phyloP scores from a whole-genome alignment of 768 basidiomycete species.

The Hygrophorus russula region DNA sequence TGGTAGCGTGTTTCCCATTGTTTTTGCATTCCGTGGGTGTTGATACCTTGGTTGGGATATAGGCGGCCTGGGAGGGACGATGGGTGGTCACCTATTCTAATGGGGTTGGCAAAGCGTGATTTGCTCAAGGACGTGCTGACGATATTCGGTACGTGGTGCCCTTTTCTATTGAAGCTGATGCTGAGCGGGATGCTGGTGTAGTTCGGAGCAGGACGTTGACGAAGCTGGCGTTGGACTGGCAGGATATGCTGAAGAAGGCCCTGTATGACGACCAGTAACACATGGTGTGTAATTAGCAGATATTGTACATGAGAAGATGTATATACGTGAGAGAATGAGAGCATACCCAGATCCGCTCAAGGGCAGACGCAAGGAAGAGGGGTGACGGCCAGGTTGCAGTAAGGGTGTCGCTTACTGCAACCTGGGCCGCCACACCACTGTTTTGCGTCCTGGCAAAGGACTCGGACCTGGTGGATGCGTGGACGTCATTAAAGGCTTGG shows the following conservation, averaged over 20 bases:
- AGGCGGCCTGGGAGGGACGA: conserved; percentile 63
- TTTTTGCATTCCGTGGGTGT: conserved; percentile 3
- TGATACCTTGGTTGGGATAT: conserved; percentile 9
- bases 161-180: neutral
- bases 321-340: too few species aligned
- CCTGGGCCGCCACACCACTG: too few species aligned
- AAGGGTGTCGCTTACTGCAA: too few species aligned
- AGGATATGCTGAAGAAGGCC: conserved; percentile 64
- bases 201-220: conserved; percentile 67
- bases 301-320: too few species aligned
- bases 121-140: conserved; percentile 70
- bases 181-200: conserved; percentile 16
- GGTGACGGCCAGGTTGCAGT: too few species aligned
- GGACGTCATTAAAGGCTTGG: conserved; percentile 26
- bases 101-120: conserved; percentile 72
- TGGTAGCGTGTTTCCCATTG: conserved; percentile 18
- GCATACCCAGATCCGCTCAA: too few species aligned
- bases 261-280: conserved; percentile 31
- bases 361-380: too few species aligned
- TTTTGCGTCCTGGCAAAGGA: too few species aligned
- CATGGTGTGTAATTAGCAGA: neutral
- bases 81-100: conserved; percentile 54
- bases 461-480: too few species aligned
- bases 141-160: conserved; percentile 55
- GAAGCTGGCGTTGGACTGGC: conserved; percentile 72